Base-by-base conservation (phyloP, 2,329 filamentous ascomycete species). In the Curvularia eragrostidis region DNA sequence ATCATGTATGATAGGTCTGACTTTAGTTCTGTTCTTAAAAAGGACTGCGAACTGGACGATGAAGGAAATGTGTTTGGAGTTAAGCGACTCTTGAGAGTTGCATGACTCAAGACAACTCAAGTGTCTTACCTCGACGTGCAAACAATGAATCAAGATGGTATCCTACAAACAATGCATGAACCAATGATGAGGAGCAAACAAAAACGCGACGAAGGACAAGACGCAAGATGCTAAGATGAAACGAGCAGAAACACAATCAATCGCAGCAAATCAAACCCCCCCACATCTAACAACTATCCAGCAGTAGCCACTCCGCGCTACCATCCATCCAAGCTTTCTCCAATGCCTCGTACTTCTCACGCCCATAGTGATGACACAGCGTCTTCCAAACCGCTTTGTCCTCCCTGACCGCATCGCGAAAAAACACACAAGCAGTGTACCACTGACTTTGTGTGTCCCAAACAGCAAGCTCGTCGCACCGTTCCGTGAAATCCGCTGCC, bases 361-460 rank as follows among this genome's bases (percentile, higher is more conserved):
- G 19, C 4, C 19, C 44, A 21, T 52, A 52, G 2, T 21, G 23
- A 7, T 26, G 8, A 6, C 21, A 8, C 1, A 59, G 38, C 12
- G 1, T 15, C 8, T n/a, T 7, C 43, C 41, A 47, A 23, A 42
- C 26, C 5, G 4, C 4, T 2, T 18, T 6, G 3, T n/a, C 21
- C 13, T 6, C 1, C 5, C 5, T 23, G 3, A 52, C 19, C 1
- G 38, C 18, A 21, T 30, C 18, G 3, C 53, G 21, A 18, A 59
- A 49, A 24, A 44, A 59, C 2, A 23, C 18, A n/a, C 48, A 59
- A 3, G 43, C 30, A 24, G n/a, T 8, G 9, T 41, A 52, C 52
- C 48, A 56, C 3, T 32, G 24, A 7, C 51, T 24, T 6, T 8
- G 5, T 10, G 23, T 1, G 8, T 49, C 24, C 43, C 48, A 59